These are phyloP conservation scores for Hypocrella siamensis DNA, from an alignment of 2,329 filamentous ascomycete species.

Conservation along the genomic window DNA sequence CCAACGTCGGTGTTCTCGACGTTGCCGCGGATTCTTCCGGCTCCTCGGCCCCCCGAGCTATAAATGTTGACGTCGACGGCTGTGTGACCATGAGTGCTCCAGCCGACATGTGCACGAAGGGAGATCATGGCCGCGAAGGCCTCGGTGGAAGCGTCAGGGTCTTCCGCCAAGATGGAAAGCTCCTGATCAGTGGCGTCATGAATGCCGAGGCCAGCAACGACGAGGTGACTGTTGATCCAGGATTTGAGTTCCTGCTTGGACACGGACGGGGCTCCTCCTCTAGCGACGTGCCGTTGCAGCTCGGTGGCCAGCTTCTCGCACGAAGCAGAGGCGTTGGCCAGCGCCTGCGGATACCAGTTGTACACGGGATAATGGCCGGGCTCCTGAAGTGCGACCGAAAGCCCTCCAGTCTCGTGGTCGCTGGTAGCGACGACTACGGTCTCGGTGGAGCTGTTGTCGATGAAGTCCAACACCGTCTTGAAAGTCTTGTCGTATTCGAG, in stretches of 20 bases:
- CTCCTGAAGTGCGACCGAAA: conserved; percentile 60
- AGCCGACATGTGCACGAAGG: conserved; percentile 75
- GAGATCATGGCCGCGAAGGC: conserved; percentile 77
- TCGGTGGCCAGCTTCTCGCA: conserved; percentile 53
- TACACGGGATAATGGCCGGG: conserved; percentile 39
- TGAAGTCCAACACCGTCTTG: conserved; percentile 66
- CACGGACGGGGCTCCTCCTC: conserved; percentile 13
- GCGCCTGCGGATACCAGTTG: conserved; percentile 67
- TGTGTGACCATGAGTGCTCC: conserved; percentile 86
- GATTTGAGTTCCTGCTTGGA: conserved; percentile 28
- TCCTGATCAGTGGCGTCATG: conserved; percentile 56
- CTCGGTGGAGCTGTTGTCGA: conserved; percentile 56
- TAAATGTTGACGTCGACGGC: conserved; percentile 97
- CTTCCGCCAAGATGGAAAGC: conserved; percentile 46
- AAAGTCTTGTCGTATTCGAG: conserved; percentile 90
- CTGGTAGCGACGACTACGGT: conserved; percentile 79
- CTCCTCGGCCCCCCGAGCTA: conserved; percentile 51
- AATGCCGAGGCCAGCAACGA: conserved; percentile 62
- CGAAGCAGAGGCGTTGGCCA: conserved; percentile 63
- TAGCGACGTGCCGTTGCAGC: conserved; percentile 43
- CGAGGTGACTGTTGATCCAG: conserved; percentile 54
- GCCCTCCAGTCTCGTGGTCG: conserved; percentile 90
- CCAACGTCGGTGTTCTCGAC: conserved; percentile 93
- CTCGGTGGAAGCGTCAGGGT: conserved; percentile 35
- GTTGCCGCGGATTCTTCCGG: conserved; percentile 59